A percentile compares a stretch with the other conserved stretches of the same genome.
phyloP scores from a whole-genome alignment of 192 early-diverging fungal genomes.

The Funneliformis mosseae region DNA sequence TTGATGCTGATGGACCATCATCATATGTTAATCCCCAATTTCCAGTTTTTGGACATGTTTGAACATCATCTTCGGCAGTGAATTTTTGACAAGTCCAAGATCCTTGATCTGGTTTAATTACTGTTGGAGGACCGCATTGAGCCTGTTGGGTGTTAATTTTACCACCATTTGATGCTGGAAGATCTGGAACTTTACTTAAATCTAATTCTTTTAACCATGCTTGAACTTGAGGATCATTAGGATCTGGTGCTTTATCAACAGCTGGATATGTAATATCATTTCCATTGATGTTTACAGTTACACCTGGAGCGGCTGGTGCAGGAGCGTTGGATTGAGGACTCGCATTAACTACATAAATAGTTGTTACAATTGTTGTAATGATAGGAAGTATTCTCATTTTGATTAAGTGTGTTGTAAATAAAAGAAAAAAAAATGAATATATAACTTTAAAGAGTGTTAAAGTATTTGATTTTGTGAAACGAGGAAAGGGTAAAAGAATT shows the following conservation, averaged over 20 bases:
- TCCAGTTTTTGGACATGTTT: constrained; percentile 50
- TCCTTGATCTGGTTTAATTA: constrained; percentile 45
- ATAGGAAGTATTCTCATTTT: neutral
- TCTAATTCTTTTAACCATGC: constrained; percentile 48
- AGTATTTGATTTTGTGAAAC: too few species aligned
- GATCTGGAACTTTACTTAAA: constrained; percentile 35
- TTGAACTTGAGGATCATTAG: constrained; percentile 39
- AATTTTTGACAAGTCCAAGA: constrained; percentile 59
- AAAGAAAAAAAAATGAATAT: too few species aligned
- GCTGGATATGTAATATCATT: constrained; percentile 11
- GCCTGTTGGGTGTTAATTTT: constrained; percentile 12
- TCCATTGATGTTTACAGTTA: neutral
- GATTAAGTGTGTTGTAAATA: too few species aligned
- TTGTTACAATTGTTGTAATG: neutral
- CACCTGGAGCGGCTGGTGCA: neutral
- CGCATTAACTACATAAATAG: neutral
- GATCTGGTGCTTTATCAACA: constrained; percentile 35
- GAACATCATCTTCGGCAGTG: constrained; percentile 41
- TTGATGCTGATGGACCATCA: constrained; percentile 56
- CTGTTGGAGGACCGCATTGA: constrained; percentile 19
- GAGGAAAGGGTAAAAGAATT: too few species aligned
- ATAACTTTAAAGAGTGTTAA: too few species aligned
- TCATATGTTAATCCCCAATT: constrained; percentile 63
- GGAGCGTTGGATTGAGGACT: neutral
- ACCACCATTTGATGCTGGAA: constrained; percentile 44